Percentiles rank a stretch among this genome's conserved stretches.
Conservation (phyloP, 306 rosid genomes). For the Clitoria ternatea region DNA sequence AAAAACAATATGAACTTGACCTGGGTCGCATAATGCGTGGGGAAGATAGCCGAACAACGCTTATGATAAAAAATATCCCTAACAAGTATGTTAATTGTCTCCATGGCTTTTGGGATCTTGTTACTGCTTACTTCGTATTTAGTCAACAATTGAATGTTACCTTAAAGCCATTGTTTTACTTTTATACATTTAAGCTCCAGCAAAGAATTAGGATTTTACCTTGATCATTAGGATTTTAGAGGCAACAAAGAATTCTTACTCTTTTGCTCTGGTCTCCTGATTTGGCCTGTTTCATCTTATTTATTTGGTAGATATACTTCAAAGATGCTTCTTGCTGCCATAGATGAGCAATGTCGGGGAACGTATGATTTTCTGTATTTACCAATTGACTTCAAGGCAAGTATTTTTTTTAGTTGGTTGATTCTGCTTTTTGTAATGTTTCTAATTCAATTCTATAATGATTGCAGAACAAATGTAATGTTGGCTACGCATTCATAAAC, state of each 20-base stretch:
- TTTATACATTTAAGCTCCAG: neutral
- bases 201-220: neutral
- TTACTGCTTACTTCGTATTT: neutral
- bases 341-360: constrained; percentile 70
- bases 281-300: neutral
- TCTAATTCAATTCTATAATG: constrained; percentile 15
- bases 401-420: constrained; percentile 12
- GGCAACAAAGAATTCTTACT: neutral
- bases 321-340: constrained; percentile 81
- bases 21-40: constrained; percentile 53
- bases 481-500: constrained; percentile 79
- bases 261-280: neutral
- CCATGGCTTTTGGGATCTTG: neutral
- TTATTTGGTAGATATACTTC: constrained; percentile 53
- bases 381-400: constrained; percentile 75
- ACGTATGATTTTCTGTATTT: constrained; percentile 72
- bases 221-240: neutral
- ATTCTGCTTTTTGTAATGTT: constrained; percentile 7
- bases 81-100: constrained; percentile 50
- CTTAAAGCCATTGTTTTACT: neutral
- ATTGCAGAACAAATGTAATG: constrained; percentile 76
- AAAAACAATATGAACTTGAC: constrained; percentile 65
- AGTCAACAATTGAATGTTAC: neutral
- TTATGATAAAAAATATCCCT: constrained; percentile 77
- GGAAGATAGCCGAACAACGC: constrained; percentile 64